Conservation (phyloP, 176 grass and related monocot genomes). For the Canna indica region DNA sequence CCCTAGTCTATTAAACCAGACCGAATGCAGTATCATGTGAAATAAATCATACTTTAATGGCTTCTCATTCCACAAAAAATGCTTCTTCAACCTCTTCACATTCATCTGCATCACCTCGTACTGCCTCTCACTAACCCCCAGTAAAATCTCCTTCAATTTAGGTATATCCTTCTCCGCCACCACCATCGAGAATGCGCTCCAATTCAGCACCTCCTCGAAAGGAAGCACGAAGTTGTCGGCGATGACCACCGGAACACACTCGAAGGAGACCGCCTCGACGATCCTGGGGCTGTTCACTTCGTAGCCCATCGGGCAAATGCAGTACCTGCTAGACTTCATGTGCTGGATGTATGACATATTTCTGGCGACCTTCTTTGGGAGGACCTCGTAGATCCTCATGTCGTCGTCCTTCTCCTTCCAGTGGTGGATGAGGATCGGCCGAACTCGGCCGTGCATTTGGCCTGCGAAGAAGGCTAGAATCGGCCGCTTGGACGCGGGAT, state of each 20-base stretch:
- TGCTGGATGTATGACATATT: constrained; percentile 21
- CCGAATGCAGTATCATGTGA: constrained; percentile 36
- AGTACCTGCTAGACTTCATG: constrained; percentile 30
- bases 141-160: constrained; percentile 30
- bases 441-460: constrained; percentile 21
- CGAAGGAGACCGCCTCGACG: constrained; percentile 30
- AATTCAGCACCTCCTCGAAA: constrained; percentile 36
- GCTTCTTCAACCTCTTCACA: constrained; percentile 24
- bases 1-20: constrained; percentile 37
- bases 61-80: constrained; percentile 23
- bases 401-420: constrained; percentile 25
- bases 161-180: constrained; percentile 20
- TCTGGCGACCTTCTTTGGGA: background rate
- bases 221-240: constrained; percentile 26
- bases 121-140: constrained; percentile 4
- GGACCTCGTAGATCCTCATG: constrained; percentile 21
- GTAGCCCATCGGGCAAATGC: constrained; percentile 29
- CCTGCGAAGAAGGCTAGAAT: constrained; percentile 35
- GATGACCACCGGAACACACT: constrained; percentile 35
- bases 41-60: constrained; percentile 30
- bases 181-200: constrained; percentile 27
- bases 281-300: constrained; percentile 30
- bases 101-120: constrained; percentile 20
- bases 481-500: background rate
- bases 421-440: constrained; percentile 22